Evolutionary conservation across 805 yeast genomes (phyloP), one percentile per base, ranked within the genome.

Genomic region (Candida orba): DNA sequence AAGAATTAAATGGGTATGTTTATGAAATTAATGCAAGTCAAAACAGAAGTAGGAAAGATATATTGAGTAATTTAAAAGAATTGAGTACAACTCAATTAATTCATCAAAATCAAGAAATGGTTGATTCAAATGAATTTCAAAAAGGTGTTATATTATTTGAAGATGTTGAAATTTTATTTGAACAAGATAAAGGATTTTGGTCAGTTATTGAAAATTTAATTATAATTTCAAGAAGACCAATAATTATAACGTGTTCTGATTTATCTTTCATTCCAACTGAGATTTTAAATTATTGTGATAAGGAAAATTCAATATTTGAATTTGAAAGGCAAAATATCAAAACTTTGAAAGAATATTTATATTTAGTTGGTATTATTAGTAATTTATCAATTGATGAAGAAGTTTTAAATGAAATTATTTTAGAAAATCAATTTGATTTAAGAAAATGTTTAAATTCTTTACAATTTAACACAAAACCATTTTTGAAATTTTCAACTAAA

Each of bases 11-110:
- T 17, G 90, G 90, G 0, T 84, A 80, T 52, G 84, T 90, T 3
- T 82, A 84, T 58, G 98, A 91, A 58, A 69, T 90, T 25, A 87
- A 86, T 59, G 68, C 89, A 0, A 76, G 88, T n/a, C 81, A 78
- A 52, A 67, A 76, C 29, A 69, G 98, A 56, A 76, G 88, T 1
- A 76, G 82, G 39, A 84, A 78, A 57, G 91, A 85, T 48, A 72
- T 91, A 13, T 65, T 71, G 41, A 74, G 78, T 23, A 75, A 69
- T 25, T 67, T 91, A 33, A 79, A 74, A 39, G 97, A 95, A 54
- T 74, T 89, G 42, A 79, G 91, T 44, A 90, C 96, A 4, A 84
- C 95, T 0, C 88, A 87, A 47, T 66, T 84, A 38, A 90, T 91
- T 2, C 86, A 82, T 50, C 67, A 67, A 39, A 50, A 47, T 18